phyloP scores from a whole-genome alignment of 345 rosid genomes.

The Gossypium arboreum region DNA sequence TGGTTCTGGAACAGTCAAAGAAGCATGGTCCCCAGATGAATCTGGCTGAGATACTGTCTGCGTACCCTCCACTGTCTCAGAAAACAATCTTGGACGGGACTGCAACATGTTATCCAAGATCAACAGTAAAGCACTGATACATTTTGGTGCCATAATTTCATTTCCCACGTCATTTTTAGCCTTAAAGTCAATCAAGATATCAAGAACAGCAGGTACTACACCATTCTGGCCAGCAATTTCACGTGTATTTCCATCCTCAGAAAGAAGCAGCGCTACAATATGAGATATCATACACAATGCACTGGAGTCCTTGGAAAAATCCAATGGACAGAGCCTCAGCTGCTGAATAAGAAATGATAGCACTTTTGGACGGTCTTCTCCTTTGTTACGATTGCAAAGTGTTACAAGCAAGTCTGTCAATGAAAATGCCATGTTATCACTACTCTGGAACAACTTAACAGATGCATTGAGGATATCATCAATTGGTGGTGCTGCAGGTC shows the following conservation, averaged over 20 bases:
- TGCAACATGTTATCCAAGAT: slow-evolving; percentile 83
- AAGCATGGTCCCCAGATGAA: slow-evolving; percentile 34
- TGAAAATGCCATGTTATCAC: slow-evolving; percentile 70
- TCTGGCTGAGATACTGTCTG: slow-evolving; percentile 46
- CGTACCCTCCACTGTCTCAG: slow-evolving; percentile 48
- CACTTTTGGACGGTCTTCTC: slow-evolving; percentile 80
- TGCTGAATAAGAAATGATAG: slow-evolving; percentile 77
- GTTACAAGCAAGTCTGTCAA: slow-evolving; percentile 84
- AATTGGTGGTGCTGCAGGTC: slow-evolving; percentile 66
- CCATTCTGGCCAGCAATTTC: slow-evolving; percentile 81
- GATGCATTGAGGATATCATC: slow-evolving; percentile 83
- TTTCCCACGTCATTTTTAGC: slow-evolving; percentile 42
- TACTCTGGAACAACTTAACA: slow-evolving; percentile 68
- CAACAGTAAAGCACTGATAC: slow-evolving; percentile 78
- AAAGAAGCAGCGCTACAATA: slow-evolving; percentile 72
- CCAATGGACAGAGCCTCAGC: slow-evolving; percentile 68
- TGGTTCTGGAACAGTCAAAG: slow-evolving; percentile 32
- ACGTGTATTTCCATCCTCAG: slow-evolving; percentile 70
- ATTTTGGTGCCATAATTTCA: slow-evolving; percentile 68
- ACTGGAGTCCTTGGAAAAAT: slow-evolving; percentile 62
- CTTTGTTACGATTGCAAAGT: slow-evolving; percentile 82
- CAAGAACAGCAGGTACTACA: slow-evolving; percentile 54
- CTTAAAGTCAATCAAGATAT: slow-evolving; percentile 62
- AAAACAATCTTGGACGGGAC: slow-evolving; percentile 49
- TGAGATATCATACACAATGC: slow-evolving; percentile 82